phyloP scores from a whole-genome alignment of 805 yeast species.

The Wickerhamiella kurtzmanii region DNA sequence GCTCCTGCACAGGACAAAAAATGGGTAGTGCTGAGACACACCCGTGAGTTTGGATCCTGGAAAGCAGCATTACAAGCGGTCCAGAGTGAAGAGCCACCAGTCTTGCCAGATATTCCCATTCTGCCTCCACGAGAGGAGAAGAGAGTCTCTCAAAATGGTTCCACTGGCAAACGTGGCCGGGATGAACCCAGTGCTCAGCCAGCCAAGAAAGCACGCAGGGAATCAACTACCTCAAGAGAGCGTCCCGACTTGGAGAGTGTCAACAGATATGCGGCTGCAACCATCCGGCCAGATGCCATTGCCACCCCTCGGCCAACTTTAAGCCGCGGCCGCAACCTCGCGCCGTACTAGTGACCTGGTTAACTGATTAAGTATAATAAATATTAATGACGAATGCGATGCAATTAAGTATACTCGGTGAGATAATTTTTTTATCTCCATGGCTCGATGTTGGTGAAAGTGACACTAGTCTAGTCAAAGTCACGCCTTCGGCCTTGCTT shows the following conservation, averaged over 20 bases:
- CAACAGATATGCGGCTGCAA: not conserved
- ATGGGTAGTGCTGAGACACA: not conserved
- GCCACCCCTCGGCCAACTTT: not conserved
- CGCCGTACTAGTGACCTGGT: not conserved
- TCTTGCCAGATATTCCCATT: not conserved
- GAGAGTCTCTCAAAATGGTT: not conserved
- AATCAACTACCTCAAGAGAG: no score
- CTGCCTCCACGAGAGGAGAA: not conserved
- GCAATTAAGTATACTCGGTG: no score
- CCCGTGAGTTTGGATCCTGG: not conserved
- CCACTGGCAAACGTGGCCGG: not conserved
- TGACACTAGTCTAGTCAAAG: not conserved
- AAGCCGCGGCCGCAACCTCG: not conserved
- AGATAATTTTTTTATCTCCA: not conserved
- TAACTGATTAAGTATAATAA: no score
- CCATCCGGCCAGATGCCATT: not conserved
- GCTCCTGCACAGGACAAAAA: not conserved
- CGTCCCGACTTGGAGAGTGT: not conserved
- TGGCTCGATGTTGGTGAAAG: not conserved
- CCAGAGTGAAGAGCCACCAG: not conserved
- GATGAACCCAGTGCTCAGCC: not conserved
- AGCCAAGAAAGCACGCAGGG: not conserved
- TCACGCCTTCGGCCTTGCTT: slow-evolving; percentile 25
- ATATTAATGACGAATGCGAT: no score
- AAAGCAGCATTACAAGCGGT: no score